Base-by-base conservation (phyloP, 2,329 filamentous ascomycete genomes). In the Botryotinia narcissicola region DNA sequence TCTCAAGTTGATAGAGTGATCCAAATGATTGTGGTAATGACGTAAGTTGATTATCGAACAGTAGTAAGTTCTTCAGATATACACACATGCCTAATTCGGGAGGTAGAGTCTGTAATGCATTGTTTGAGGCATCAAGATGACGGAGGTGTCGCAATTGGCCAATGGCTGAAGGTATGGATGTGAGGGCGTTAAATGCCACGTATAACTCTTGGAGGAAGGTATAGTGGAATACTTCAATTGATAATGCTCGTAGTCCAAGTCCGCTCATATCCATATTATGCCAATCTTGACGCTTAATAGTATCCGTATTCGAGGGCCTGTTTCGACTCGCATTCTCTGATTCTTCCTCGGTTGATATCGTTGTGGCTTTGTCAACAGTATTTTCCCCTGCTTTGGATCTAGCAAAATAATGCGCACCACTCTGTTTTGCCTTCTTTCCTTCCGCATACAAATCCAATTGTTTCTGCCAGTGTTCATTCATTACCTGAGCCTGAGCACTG, bases 11-110 rank as follows among this genome's bases (percentile, higher is more conserved):
- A 82, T 95, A 95, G 29, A 99, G 86, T 44, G 94, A 96, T 12
- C 96, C 96, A 74, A 99, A 85, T 82, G 98, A 95, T 79, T 87
- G 92, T 1, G 96, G 96, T 40, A 99, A 86, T 35, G 89, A 91
- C 75, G 89, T 89, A 72, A 99, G 91, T 75, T 93, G 88, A 82
- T 99, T 99, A 84, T 97, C 94, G 82, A 97, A 98, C 3, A 98
- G 86, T 42, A 95, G 85, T 8, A 99, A 86, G 77, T 93, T 91
- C 83, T 93, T 94, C 72, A 99, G 86, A 78, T 95, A 96, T 42
- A 95, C 96, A 79, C 97, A 93, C 95, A 98, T 99, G 80, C 96
- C 96, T 75, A 99, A 90, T 84, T 99, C 95, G 35, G 93, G 89
- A 1, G 96, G 96, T 6, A 99, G 85, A 76, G 92, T 90, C 14